Conservation (phyloP, 176 grass and related monocot species). For the Chloris gayana region DNA sequence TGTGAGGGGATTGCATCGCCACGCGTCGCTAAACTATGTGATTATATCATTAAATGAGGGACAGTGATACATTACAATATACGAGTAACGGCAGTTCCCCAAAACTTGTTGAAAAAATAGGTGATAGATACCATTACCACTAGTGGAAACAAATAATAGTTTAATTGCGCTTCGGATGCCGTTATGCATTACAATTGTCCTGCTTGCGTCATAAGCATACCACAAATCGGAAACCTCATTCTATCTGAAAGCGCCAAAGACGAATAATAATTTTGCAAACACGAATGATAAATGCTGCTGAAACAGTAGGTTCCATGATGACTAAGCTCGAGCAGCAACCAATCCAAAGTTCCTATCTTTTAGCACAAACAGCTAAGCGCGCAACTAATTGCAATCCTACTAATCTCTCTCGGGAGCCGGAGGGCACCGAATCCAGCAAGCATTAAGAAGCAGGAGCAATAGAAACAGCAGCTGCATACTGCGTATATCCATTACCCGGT, state of each 20-base stretch:
- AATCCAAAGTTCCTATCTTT: background rate
- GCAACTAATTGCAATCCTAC: background rate
- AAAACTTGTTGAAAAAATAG: background rate
- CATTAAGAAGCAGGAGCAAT: conserved; percentile 18
- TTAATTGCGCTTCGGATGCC: background rate
- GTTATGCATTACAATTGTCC: background rate
- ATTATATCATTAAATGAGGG: conserved; percentile 19
- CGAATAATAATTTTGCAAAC: background rate
- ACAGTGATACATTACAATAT: background rate
- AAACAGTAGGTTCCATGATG: background rate
- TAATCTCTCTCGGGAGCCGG: background rate
- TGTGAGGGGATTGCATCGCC: background rate
- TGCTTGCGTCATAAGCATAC: conserved; percentile 14
- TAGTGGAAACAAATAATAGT: conserved; percentile 10
- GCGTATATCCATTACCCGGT: conserved; percentile 65
- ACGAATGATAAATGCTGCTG: conserved; percentile 16
- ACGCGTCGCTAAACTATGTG: background rate
- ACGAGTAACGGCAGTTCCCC: background rate
- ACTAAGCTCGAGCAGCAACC: background rate
- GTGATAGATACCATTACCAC: background rate
- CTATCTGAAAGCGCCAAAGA: background rate
- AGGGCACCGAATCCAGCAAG: background rate
- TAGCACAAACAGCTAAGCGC: conserved; percentile 6
- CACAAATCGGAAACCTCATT: background rate
- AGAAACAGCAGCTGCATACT: background rate